phyloP scores from a whole-genome alignment of 306 rosid species.

The Morella rubra region DNA sequence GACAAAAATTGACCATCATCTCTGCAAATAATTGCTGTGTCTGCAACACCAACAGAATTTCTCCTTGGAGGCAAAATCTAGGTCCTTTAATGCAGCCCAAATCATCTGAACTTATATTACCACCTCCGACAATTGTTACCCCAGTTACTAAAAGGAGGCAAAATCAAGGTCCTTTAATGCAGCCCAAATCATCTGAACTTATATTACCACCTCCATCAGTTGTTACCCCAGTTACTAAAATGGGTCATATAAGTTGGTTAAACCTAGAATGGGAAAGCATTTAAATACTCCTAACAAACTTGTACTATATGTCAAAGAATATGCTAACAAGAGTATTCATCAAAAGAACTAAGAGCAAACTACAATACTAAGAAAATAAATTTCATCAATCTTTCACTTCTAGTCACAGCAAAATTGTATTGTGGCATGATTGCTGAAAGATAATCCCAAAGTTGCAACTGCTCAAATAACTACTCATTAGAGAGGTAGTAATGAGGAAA shows the following conservation, averaged over 20 bases:
- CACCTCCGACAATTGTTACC: background rate
- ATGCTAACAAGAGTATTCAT: background rate
- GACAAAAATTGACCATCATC: background rate
- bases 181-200: background rate
- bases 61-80: background rate
- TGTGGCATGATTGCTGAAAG: background rate
- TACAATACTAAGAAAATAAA: background rate
- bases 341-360: background rate
- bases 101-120: background rate
- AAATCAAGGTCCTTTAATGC: background rate
- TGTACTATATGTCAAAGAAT: background rate
- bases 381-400: background rate
- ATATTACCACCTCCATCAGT: background rate
- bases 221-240: background rate
- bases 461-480: background rate
- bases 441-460: constrained; percentile 1
- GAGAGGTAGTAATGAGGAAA: background rate
- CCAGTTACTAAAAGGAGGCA: background rate
- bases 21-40: background rate
- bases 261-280: background rate
- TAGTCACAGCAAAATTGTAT: background rate
- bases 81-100: background rate
- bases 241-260: background rate
- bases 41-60: background rate
- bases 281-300: background rate